A percentile compares a stretch with the other conserved stretches of the same genome.
These are phyloP conservation scores for Yamadazyma scolyti DNA, from an alignment of 805 yeast species.

Conservation along the genomic window DNA sequence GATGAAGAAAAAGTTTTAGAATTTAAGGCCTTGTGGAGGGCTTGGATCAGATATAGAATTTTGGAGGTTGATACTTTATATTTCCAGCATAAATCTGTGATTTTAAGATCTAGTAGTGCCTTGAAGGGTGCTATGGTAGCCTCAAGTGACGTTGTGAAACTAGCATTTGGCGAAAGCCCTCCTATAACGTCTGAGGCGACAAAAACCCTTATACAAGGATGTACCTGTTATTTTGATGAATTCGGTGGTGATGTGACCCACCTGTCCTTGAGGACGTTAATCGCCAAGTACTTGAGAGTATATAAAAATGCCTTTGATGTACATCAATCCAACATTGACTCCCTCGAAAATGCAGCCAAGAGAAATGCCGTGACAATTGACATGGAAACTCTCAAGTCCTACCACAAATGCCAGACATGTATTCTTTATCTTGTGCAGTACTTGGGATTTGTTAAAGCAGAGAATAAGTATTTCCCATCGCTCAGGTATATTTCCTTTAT, in stretches of 20 bases:
- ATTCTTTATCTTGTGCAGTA: slow-evolving; percentile 17
- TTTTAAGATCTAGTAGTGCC: slow-evolving; percentile 18
- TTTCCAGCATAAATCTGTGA: slow-evolving; percentile 25
- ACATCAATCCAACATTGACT: neutral
- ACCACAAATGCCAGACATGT: slow-evolving; percentile 13
- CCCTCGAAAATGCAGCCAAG: slow-evolving; percentile 1
- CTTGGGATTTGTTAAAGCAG: slow-evolving; percentile 24
- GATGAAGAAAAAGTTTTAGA: slow-evolving; percentile 6
- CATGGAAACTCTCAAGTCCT: slow-evolving; percentile 1
- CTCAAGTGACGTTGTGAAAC: slow-evolving; percentile 13
- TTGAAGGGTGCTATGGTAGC: slow-evolving; percentile 24
- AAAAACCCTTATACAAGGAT: too few species aligned
- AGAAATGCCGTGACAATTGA: neutral
- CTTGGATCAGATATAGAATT: slow-evolving; percentile 26
- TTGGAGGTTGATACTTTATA: slow-evolving; percentile 23
- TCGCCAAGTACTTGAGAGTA: slow-evolving; percentile 7
- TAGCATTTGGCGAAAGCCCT: slow-evolving; percentile 16
- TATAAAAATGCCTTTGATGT: slow-evolving; percentile 2
- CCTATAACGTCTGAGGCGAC: too few species aligned
- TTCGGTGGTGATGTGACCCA: slow-evolving; percentile 2
- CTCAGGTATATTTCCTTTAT: slow-evolving; percentile 22
- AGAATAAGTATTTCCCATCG: slow-evolving; percentile 24
- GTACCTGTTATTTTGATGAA: slow-evolving; percentile 17
- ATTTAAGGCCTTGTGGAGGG: slow-evolving; percentile 15
- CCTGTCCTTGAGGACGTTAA: slow-evolving; percentile 3